Evolutionary conservation across 2,329 filamentous ascomycete genomes (phyloP).

Genomic region (Stagonosporopsis rhizophila): DNA sequence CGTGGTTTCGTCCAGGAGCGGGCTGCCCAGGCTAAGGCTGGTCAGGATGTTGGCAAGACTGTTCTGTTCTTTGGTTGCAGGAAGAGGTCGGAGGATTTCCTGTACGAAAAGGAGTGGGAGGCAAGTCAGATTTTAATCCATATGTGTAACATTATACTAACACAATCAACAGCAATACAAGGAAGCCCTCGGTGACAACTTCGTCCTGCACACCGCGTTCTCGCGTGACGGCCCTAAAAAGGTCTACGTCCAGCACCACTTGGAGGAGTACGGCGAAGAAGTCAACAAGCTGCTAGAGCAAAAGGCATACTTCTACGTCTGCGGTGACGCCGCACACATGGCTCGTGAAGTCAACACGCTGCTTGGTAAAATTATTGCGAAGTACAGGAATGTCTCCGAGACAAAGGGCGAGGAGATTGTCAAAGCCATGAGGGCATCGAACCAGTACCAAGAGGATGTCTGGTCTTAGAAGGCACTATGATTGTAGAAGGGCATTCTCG

Average conservation of each 20-base stretch:
- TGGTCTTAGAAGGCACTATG: constrained; percentile 60
- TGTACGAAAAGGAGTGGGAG: constrained; percentile 92
- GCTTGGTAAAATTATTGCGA: constrained; percentile 84
- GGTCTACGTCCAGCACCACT: constrained; percentile 94
- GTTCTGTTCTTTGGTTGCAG: constrained; percentile 96
- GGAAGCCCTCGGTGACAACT: constrained; percentile 82
- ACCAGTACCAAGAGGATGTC: constrained; percentile 91
- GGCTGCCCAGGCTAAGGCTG: constrained; percentile 79
- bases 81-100: constrained; percentile 84
- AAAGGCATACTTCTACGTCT: constrained; percentile 95
- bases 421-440: constrained; percentile 92
- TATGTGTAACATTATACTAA: constrained; percentile 21
- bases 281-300: constrained; percentile 87
- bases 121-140: constrained; percentile 61
- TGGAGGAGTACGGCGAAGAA: constrained; percentile 82
- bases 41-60: constrained; percentile 83
- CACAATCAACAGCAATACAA: constrained; percentile 72
- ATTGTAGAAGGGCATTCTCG: constrained; percentile 34
- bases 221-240: constrained; percentile 88
- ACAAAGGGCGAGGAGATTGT: constrained; percentile 94
- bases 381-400: constrained; percentile 81
- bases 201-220: constrained; percentile 91
- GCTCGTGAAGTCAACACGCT: constrained; percentile 89
- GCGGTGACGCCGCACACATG: constrained; percentile 97
- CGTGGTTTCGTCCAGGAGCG: constrained; percentile 94